Conservation (phyloP, 352 stramenopile species). For the Globisporangium mamillatum region DNA sequence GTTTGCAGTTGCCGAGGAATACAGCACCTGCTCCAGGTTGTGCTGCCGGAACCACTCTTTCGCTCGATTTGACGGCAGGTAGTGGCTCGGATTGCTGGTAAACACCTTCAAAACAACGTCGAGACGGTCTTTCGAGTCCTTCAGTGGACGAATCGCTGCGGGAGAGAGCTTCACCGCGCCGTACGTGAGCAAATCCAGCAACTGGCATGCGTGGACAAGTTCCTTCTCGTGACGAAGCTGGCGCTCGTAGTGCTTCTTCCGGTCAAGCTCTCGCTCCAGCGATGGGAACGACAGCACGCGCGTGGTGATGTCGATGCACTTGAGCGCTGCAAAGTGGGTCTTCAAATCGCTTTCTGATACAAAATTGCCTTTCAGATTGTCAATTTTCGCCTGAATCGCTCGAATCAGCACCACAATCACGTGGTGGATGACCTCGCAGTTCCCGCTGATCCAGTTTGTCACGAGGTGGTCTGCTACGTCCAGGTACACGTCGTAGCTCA, state of each 20-base stretch:
- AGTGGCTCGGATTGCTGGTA: constrained; percentile 62
- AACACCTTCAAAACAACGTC: constrained; percentile 54
- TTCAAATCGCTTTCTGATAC: constrained; percentile 27
- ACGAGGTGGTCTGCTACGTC: constrained; percentile 41
- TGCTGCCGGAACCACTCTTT: constrained; percentile 40
- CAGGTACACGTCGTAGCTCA: constrained; percentile 26
- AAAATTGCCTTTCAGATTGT: constrained; percentile 32
- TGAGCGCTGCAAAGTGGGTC: constrained; percentile 27
- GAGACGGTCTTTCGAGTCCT: constrained; percentile 25
- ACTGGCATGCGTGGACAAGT: constrained; percentile 38
- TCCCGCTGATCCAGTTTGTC: constrained; percentile 48
- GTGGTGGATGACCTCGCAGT: constrained; percentile 38
- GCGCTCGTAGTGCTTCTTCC: constrained; percentile 29
- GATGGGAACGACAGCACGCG: constrained; percentile 33
- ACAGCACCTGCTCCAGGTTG: constrained; percentile 14
- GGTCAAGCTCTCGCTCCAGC: constrained; percentile 23
- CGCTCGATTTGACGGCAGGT: constrained; percentile 41
- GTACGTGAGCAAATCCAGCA: constrained; percentile 59
- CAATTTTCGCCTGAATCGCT: constrained; percentile 30
- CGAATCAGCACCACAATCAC: constrained; percentile 41
- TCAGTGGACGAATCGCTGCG: constrained; percentile 22
- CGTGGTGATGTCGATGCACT: constrained; percentile 33
- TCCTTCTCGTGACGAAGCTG: constrained; percentile 30
- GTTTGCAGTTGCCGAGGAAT: not conserved
- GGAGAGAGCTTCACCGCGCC: constrained; percentile 45